phyloP scores from a whole-genome alignment of 257 asterid genomes.

The Thymus mandschuricus region DNA sequence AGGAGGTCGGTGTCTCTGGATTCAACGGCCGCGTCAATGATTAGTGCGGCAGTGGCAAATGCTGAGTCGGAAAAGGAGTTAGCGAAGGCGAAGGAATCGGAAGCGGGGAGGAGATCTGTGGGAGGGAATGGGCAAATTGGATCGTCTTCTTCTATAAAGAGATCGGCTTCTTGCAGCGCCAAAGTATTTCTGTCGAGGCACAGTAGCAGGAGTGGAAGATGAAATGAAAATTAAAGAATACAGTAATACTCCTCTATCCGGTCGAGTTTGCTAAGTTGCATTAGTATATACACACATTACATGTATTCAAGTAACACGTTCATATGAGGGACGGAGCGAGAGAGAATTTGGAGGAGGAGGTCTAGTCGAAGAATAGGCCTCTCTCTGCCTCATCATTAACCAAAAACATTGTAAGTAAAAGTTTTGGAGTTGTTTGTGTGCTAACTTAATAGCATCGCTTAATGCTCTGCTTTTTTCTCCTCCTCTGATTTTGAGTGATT shows the following conservation, averaged over 20 bases:
- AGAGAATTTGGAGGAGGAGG: constrained; percentile 18
- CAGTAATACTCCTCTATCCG: too few relatives aligned
- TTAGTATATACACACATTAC: too few relatives aligned
- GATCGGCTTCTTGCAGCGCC: constrained; percentile 68
- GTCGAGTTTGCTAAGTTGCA: too few relatives aligned
- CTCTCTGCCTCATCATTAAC: background rate
- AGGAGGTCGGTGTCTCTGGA: constrained; percentile 70
- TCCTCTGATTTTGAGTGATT: background rate
- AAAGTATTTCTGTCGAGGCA: constrained; percentile 47
- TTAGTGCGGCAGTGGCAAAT: constrained; percentile 35
- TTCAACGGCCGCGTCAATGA: constrained; percentile 41
- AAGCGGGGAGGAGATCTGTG: constrained; percentile 2
- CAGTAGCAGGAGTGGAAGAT: constrained; percentile 35
- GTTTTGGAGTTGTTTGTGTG: constrained; percentile 24
- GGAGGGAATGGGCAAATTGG: constrained; percentile 29
- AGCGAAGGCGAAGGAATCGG: constrained; percentile 19
- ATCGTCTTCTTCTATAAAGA: constrained; percentile 39
- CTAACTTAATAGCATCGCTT: constrained; percentile 13
- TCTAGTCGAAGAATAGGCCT: constrained; percentile 45
- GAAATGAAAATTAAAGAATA: background rate
- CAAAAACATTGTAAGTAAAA: constrained; percentile 31
- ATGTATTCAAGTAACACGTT: too few relatives aligned
- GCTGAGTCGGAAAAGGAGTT: constrained; percentile 32
- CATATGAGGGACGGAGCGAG: too few relatives aligned
- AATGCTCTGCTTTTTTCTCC: too few relatives aligned